These are phyloP conservation scores for Eucalyptus leucophloia DNA, from an alignment of 345 rosid genomes.

Conservation along the genomic window DNA sequence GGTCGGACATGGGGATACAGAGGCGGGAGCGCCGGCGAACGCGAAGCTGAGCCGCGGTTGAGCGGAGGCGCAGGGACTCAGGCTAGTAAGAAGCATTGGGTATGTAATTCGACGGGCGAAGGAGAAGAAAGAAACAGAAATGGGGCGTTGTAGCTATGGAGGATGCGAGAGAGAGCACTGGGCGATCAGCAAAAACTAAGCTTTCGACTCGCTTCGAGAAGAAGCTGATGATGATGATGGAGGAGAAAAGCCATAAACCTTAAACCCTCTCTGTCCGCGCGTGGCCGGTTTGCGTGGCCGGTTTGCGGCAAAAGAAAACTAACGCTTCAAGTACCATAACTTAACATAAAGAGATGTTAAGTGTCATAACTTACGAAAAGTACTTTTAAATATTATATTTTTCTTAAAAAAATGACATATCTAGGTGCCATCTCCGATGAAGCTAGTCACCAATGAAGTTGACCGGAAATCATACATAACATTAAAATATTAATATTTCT, in stretches of 20 bases:
- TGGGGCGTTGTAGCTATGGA: background rate
- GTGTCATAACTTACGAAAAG: no score
- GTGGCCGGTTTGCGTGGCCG: background rate
- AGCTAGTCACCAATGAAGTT: no score
- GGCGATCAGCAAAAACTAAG: background rate
- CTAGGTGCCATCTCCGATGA: no score
- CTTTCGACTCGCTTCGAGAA: background rate
- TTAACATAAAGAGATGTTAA: no score
- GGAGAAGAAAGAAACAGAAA: background rate
- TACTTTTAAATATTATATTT: no score
- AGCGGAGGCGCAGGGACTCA: background rate
- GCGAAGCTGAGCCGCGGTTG: background rate
- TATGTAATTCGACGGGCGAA: background rate
- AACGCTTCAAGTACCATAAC: no score
- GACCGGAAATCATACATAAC: no score
- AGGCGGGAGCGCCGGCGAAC: background rate
- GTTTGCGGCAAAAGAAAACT: no score
- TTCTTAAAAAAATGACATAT: no score
- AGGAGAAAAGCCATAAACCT: background rate
- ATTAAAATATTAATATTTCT: no score
- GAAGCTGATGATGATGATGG: background rate
- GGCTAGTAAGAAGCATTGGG: constrained; percentile 8
- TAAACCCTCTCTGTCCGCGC: background rate
- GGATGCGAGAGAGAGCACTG: background rate
- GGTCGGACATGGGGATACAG: constrained; percentile 11